phyloP scores from a whole-genome alignment of 2,329 filamentous ascomycete genomes.

The Neonectria faginata region DNA sequence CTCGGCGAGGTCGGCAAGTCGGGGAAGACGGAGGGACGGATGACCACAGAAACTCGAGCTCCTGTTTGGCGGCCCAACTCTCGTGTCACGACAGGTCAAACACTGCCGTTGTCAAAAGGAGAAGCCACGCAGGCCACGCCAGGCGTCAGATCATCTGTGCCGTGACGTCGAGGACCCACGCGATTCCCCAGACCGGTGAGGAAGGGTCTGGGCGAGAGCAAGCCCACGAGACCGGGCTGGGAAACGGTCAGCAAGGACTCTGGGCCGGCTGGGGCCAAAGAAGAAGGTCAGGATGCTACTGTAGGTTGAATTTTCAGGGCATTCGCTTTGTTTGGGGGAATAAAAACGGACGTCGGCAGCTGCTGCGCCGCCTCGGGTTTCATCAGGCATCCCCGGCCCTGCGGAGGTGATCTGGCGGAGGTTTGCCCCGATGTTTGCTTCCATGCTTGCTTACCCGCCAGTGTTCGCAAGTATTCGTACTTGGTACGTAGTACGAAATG shows the following conservation, averaged over 20 bases:
- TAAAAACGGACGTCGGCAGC: conserved; percentile 15
- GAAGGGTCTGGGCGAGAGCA: conserved; percentile 32
- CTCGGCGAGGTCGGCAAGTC: conserved; percentile 9
- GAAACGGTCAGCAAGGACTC: conserved; percentile 26
- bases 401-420: conserved; percentile 37
- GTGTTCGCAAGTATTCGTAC: neutral
- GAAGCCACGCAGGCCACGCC: conserved; percentile 23
- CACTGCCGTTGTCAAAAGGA: conserved; percentile 24
- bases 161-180: conserved; percentile 38
- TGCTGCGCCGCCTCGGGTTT: conserved; percentile 30
- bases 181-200: conserved; percentile 44
- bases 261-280: conserved; percentile 7
- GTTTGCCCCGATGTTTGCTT: conserved; percentile 25
- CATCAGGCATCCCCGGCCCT: conserved; percentile 38
- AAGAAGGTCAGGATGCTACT: conserved; percentile 18
- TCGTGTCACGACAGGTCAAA: conserved; percentile 34
- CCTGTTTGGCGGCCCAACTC: conserved; percentile 15
- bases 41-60: neutral
- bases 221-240: conserved; percentile 36
- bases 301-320: conserved; percentile 31
- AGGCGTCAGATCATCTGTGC: conserved; percentile 33
- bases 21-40: conserved; percentile 1
- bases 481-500: conserved; percentile 32
- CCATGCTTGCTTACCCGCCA: conserved; percentile 12
- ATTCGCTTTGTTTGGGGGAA: conserved; percentile 26